A percentile compares a stretch with the other conserved stretches of the same genome.
phyloP scores from a whole-genome alignment of 2,329 filamentous ascomycete species.

The Metarhizium sp. region DNA sequence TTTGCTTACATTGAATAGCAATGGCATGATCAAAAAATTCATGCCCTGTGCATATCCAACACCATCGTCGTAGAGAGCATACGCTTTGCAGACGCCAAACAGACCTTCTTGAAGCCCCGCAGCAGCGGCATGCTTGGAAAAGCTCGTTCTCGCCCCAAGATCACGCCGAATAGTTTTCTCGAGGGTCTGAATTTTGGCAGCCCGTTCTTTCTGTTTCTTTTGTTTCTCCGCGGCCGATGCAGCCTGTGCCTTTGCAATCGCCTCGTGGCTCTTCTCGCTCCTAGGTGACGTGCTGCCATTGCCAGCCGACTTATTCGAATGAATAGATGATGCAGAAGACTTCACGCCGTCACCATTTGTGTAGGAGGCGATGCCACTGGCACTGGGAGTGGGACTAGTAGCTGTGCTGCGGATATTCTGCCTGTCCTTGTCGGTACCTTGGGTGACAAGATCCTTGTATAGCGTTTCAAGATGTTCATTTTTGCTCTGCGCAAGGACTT shows the following conservation, averaged over 20 bases:
- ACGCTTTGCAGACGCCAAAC: slow-evolving; percentile 94
- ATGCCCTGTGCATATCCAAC: slow-evolving; percentile 98
- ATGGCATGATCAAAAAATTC: slow-evolving; percentile 96
- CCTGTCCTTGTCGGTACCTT: slow-evolving; percentile 74
- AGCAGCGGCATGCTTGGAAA: slow-evolving; percentile 88
- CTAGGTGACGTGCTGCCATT: slow-evolving; percentile 49
- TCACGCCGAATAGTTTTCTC: slow-evolving; percentile 90
- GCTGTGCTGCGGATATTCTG: slow-evolving; percentile 45
- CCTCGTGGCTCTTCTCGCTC: slow-evolving; percentile 53
- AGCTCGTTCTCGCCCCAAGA: slow-evolving; percentile 85
- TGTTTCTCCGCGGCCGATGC: slow-evolving; percentile 58
- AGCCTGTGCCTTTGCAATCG: slow-evolving; percentile 55
- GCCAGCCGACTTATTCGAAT: slow-evolving; percentile 63
- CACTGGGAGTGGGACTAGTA: slow-evolving; percentile 38
- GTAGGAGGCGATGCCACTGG: slow-evolving; percentile 44
- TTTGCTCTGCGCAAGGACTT: slow-evolving; percentile 91
- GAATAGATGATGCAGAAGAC: slow-evolving; percentile 78
- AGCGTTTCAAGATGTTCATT: slow-evolving; percentile 79
- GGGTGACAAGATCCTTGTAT: slow-evolving; percentile 72
- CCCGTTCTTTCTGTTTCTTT: slow-evolving; percentile 71
- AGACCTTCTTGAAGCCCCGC: slow-evolving; percentile 87
- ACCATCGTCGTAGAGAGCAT: slow-evolving; percentile 86
- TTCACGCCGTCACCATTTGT: slow-evolving; percentile 55
- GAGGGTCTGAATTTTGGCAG: slow-evolving; percentile 63
- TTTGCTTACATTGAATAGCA: slow-evolving; percentile 74